Evolutionary conservation across 2,329 filamentous ascomycete genomes (phyloP).

Genomic region (Fusarium anthophilum): DNA sequence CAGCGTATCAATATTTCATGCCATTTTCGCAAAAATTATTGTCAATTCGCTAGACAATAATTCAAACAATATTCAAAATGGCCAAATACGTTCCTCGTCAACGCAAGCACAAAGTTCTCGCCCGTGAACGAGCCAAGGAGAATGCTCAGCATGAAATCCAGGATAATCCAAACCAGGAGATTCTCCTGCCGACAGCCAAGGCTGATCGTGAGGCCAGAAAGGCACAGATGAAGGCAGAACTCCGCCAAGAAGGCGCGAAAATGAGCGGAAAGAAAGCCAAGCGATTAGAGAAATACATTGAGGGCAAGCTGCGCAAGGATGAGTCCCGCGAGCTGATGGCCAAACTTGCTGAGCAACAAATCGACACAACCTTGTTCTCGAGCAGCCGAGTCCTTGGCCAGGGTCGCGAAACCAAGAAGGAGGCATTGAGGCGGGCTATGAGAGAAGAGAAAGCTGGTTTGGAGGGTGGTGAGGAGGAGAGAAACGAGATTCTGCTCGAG

Average conservation of each 20-base stretch:
- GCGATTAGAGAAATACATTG: constrained; percentile 75
- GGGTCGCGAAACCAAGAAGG: constrained; percentile 74
- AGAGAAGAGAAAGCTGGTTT: constrained; percentile 73
- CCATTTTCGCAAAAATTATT: constrained; percentile 11
- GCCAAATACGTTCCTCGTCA: constrained; percentile 70
- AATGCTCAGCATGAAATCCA: constrained; percentile 52
- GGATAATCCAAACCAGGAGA: constrained; percentile 49
- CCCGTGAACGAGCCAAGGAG: constrained; percentile 64
- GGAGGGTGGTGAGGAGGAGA: constrained; percentile 60
- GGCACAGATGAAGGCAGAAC: constrained; percentile 63
- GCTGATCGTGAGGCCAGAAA: constrained; percentile 64
- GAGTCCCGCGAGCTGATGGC: constrained; percentile 86
- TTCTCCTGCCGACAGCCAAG: constrained; percentile 54
- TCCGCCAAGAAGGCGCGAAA: constrained; percentile 61
- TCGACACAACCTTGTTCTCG: constrained; percentile 83
- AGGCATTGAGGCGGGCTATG: constrained; percentile 71
- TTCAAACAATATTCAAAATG: constrained; percentile 47
- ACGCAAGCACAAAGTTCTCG: constrained; percentile 75
- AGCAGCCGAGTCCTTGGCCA: constrained; percentile 83
- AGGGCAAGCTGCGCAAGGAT: constrained; percentile 93
- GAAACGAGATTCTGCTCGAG: constrained; percentile 64
- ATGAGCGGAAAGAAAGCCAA: constrained; percentile 73
- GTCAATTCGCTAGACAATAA: constrained; percentile 10
- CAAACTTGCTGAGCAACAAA: constrained; percentile 79
- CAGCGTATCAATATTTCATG: constrained; percentile 22